Conservation (phyloP, 352 stramenopile species). For the Phytophthora aleatoria region DNA sequence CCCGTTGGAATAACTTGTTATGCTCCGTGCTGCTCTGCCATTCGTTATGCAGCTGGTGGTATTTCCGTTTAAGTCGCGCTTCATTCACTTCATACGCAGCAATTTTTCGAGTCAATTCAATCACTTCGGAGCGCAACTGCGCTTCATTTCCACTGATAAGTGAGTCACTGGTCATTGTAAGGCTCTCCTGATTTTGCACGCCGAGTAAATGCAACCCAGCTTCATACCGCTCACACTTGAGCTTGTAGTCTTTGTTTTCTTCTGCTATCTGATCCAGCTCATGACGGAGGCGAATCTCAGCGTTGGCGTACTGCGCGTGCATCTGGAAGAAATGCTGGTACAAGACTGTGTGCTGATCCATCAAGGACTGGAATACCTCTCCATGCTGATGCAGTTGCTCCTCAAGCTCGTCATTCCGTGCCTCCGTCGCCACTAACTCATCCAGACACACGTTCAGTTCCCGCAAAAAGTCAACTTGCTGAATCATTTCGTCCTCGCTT, state of each 20-base stretch:
- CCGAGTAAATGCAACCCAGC: constrained; percentile 52
- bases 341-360: constrained; percentile 76
- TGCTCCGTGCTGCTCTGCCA: constrained; percentile 39
- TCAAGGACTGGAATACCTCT: constrained; percentile 54
- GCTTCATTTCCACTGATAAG: constrained; percentile 40
- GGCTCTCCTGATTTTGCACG: constrained; percentile 28
- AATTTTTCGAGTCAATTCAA: constrained; percentile 77
- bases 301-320: constrained; percentile 48
- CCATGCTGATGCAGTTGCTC: constrained; percentile 55
- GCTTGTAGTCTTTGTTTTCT: constrained; percentile 47
- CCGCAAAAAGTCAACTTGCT: constrained; percentile 63
- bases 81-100: constrained; percentile 87
- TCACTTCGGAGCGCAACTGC: constrained; percentile 49
- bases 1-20: constrained; percentile 51
- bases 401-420: constrained; percentile 55
- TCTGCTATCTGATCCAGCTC: constrained; percentile 46
- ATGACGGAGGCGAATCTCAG: constrained; percentile 40
- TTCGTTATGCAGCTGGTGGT: constrained; percentile 55
- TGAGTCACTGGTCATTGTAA: background rate
- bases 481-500: constrained; percentile 58
- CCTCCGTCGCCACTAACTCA: constrained; percentile 53
- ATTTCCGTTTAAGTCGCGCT: constrained; percentile 68
- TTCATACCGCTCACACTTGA: constrained; percentile 65
- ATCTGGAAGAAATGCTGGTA: constrained; percentile 79
- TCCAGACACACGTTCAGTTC: constrained; percentile 76